These are phyloP conservation scores for Lolium multiflorum DNA, from an alignment of 176 grass and related monocot genomes.

Conservation along the genomic window DNA sequence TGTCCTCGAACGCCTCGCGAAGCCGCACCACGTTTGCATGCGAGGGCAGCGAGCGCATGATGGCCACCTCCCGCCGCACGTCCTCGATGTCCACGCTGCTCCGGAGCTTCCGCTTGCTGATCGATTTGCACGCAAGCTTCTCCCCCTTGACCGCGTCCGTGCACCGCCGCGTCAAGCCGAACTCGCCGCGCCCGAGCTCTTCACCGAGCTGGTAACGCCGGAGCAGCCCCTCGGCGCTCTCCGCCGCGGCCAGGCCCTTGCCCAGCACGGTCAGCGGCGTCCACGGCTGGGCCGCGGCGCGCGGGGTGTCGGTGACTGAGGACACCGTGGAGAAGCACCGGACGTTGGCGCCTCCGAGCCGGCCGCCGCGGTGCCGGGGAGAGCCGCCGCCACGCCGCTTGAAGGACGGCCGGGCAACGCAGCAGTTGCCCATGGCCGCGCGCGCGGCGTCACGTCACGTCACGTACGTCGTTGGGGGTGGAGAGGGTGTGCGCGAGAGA, in stretches of 20 bases:
- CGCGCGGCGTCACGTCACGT: neutral
- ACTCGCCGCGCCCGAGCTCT: constrained; percentile 69
- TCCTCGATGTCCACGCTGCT: constrained; percentile 62
- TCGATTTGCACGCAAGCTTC: constrained; percentile 64
- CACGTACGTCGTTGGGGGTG: neutral
- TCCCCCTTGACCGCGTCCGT: constrained; percentile 30
- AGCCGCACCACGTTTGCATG: constrained; percentile 70
- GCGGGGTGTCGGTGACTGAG: constrained; percentile 15
- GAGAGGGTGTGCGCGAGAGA: neutral
- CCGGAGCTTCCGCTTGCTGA: constrained; percentile 61
- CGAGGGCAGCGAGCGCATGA: constrained; percentile 57
- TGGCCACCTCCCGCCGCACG: constrained; percentile 66
- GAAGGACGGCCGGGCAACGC: constrained; percentile 44
- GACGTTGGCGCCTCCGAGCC: constrained; percentile 39
- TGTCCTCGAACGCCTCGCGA: constrained; percentile 71
- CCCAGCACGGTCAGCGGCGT: constrained; percentile 38
- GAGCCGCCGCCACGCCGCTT: constrained; percentile 24
- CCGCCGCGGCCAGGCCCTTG: neutral
- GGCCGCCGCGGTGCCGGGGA: constrained; percentile 25
- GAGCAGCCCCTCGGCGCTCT: constrained; percentile 41
- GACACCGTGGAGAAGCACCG: constrained; percentile 50
- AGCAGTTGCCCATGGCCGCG: constrained; percentile 63
- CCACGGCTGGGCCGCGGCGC: neutral
- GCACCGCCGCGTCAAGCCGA: constrained; percentile 63
- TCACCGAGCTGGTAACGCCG: constrained; percentile 53